Evolutionary conservation across 1,284 basidiomycete genomes (phyloP), one percentile per base, ranked within the genome.

Genomic region (Cutaneotrichosporon sp.): DNA sequence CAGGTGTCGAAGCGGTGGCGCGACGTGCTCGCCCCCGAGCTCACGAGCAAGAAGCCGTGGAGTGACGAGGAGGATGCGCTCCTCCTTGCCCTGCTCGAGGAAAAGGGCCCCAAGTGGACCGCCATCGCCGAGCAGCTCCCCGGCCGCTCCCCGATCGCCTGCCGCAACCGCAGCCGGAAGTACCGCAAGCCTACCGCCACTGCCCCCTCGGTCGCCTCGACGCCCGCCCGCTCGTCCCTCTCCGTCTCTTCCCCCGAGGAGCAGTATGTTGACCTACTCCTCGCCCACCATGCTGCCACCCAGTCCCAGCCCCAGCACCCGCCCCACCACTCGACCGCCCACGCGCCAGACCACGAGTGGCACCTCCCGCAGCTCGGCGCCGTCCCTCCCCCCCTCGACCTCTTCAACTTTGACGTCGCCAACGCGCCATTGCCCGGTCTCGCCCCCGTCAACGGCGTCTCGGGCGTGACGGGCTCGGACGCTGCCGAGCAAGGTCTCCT

Each of bases 1-100:
- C 69, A 70, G 43, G 61, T 66, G 2, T 63, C 69, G 27, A 70
- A 70, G 45, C 60, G 69, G 16, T 70, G 69, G 69, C 47, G 62
- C 33, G 69, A 70, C 54, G 69, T 70, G 18, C 59, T 68, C 24
- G 58, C 58, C 10, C 67, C 69, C 9, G 62, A 61, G 25, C 64
- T 70, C 34, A 63, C 58, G 4, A 54, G 59, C 53, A 60, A 68
- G 33, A 59, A 54, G 36, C 65, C 69, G 10, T 70, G 69, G 69
- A 59, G 63, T 3, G 33, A 34, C 25, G 34, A 60, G 9, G 69
- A 70, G 56, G 69, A 70, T 42, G 59, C 60, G 5, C 43, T 67
- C 29, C 54, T 70, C n/a, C 53, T 66, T 18, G 38, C 58, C 18
- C 62, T 70, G 3, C 59, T 62, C 54, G 60, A 65, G 43, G 56